phyloP scores from a whole-genome alignment of 805 yeast species.

The Candida nonsorbophila region DNA sequence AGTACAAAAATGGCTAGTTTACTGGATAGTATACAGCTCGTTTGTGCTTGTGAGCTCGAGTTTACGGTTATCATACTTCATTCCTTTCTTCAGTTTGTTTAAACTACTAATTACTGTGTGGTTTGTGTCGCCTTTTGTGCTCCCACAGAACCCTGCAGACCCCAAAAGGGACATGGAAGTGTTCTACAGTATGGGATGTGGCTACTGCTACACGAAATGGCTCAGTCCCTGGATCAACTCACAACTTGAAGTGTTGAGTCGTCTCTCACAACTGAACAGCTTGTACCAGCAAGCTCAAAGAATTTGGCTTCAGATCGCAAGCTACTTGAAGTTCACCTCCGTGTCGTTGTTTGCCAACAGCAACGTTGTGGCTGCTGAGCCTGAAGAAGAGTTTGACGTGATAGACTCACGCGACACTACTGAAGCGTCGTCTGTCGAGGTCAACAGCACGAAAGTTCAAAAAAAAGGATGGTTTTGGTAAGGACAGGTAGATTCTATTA shows the following conservation, averaged over 20 bases:
- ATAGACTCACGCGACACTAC: slow-evolving; percentile 24
- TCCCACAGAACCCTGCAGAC: slow-evolving; percentile 2
- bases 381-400: slow-evolving; percentile 41
- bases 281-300: slow-evolving; percentile 1
- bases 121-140: slow-evolving; percentile 47
- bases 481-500: slow-evolving; percentile 1
- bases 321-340: too few species aligned
- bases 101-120: slow-evolving; percentile 49
- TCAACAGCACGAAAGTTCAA: not conserved
- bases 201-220: slow-evolving; percentile 20
- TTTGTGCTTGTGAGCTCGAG: slow-evolving; percentile 35
- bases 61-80: slow-evolving; percentile 36
- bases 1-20: slow-evolving; percentile 37
- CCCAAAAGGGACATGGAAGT: slow-evolving; percentile 16
- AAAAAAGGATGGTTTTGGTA: slow-evolving; percentile 20
- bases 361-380: too few species aligned
- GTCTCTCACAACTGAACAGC: too few species aligned
- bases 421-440: slow-evolving; percentile 3
- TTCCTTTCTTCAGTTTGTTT: slow-evolving; percentile 54
- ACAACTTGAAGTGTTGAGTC: slow-evolving; percentile 8
- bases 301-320: too few species aligned
- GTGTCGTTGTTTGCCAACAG: too few species aligned
- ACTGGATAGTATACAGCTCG: slow-evolving; percentile 63
- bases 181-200: slow-evolving; percentile 28
- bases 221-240: slow-evolving; percentile 25